These are phyloP conservation scores for Neurospora sp. DNA, from an alignment of 2,329 filamentous ascomycete genomes.

Conservation along the genomic window DNA sequence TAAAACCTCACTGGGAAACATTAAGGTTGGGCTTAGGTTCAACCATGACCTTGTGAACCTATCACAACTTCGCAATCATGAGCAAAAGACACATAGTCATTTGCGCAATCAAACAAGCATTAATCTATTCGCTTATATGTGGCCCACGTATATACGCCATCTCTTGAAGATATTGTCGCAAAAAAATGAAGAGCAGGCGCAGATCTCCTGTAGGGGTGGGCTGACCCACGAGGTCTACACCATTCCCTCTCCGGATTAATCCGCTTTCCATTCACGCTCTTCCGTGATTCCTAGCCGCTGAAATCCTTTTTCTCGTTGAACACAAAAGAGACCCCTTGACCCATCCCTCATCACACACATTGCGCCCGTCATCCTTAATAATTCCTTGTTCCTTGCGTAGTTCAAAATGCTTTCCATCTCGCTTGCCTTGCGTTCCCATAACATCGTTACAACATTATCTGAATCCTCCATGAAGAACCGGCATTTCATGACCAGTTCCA, in stretches of 20 bases:
- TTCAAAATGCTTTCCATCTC: not conserved
- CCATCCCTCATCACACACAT: not conserved
- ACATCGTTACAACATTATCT: not conserved
- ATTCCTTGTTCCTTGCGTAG: not conserved
- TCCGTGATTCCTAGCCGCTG: not conserved
- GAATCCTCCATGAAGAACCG: not conserved
- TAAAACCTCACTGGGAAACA: too few relatives aligned
- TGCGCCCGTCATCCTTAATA: not conserved
- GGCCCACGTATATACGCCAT: not conserved
- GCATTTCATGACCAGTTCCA: not conserved
- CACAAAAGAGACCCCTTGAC: not conserved
- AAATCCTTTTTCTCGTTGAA: not conserved
- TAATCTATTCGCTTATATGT: not conserved
- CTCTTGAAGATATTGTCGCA: not conserved
- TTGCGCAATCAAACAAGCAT: not conserved
- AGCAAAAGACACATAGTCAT: not conserved
- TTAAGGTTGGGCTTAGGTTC: not conserved
- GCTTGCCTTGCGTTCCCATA: not conserved
- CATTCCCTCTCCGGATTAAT: not conserved
- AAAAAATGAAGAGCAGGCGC: not conserved
- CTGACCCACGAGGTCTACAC: not conserved
- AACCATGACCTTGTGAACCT: not conserved
- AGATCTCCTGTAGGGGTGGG: not conserved
- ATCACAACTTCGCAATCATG: not conserved
- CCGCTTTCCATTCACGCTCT: not conserved